phyloP scores from a whole-genome alignment of 2,329 filamentous ascomycete genomes.

The Leptographium lundbergii region DNA sequence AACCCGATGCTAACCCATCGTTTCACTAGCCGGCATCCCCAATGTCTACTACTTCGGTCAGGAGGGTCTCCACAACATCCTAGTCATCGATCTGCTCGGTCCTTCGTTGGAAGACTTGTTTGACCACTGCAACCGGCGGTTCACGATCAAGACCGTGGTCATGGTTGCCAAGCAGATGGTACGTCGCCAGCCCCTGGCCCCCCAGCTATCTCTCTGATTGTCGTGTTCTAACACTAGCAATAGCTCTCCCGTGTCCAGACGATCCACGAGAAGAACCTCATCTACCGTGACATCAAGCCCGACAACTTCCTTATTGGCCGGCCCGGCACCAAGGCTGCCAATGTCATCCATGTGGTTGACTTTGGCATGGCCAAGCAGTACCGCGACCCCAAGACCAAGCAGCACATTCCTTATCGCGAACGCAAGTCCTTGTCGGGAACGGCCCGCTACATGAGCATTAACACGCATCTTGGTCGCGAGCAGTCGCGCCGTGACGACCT shows the following conservation, averaged over 20 bases:
- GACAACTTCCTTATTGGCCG: slow-evolving; percentile 98
- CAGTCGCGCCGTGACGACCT: slow-evolving; percentile 93
- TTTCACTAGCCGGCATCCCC: slow-evolving; percentile 72
- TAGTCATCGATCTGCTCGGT: slow-evolving; percentile 92
- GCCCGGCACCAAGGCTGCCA: slow-evolving; percentile 83
- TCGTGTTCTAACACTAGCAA: neutral
- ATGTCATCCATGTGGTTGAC: slow-evolving; percentile 96
- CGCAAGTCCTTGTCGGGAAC: slow-evolving; percentile 94
- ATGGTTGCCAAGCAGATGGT: slow-evolving; percentile 99
- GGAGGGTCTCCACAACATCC: slow-evolving; percentile 95
- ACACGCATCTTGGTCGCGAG: slow-evolving; percentile 91
- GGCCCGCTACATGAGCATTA: slow-evolving; percentile 98
- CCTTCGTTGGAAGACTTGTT: slow-evolving; percentile 94
- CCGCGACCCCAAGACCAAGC: slow-evolving; percentile 95
- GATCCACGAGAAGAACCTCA: slow-evolving; percentile 98
- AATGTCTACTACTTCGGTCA: slow-evolving; percentile 99
- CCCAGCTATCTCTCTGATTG: neutral
- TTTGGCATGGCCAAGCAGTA: slow-evolving; percentile 99
- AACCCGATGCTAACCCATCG: neutral
- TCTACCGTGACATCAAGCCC: slow-evolving; percentile 98
- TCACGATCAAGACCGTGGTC: slow-evolving; percentile 93
- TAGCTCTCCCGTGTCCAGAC: slow-evolving; percentile 80
- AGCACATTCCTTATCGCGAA: slow-evolving; percentile 96
- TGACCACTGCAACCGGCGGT: slow-evolving; percentile 90
- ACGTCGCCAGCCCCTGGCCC: slow-evolving; percentile 13